Conservation (phyloP, 805 yeast species). For the Kazachstania viticola region DNA sequence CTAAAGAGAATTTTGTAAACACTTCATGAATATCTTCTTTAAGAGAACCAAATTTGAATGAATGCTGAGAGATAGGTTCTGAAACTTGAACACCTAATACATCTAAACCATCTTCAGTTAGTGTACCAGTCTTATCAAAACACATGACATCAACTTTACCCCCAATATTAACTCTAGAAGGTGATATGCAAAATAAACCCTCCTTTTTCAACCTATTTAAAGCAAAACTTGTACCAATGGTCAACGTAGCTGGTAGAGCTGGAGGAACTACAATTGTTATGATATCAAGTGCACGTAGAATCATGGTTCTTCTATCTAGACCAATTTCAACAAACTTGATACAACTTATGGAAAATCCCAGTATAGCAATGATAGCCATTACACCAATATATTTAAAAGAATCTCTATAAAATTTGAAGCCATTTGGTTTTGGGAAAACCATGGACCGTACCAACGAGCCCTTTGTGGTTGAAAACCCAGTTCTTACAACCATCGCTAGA, state of each 20-base stretch:
- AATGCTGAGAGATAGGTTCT: constrained; percentile 10
- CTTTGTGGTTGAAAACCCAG: constrained; percentile 92
- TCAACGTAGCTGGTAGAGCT: constrained; percentile 92
- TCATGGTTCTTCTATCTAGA: constrained; percentile 53
- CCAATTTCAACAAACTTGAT: constrained; percentile 72
- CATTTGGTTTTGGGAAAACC: constrained; percentile 92
- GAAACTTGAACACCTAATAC: constrained; percentile 52
- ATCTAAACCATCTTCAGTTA: constrained; percentile 94
- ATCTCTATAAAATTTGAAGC: constrained; percentile 87
- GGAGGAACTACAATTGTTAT: constrained; percentile 98
- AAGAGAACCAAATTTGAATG: constrained; percentile 19
- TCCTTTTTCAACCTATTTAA: constrained; percentile 57
- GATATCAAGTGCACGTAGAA: constrained; percentile 83
- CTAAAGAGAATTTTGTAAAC: constrained; percentile 20
- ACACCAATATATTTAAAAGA: constrained; percentile 94
- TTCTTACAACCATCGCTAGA: constrained; percentile 73
- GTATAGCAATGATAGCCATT: constrained; percentile 72
- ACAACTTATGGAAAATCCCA: constrained; percentile 80
- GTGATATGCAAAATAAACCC: constrained; percentile 80
- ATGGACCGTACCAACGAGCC: constrained; percentile 90
- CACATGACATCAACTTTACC: constrained; percentile 86
- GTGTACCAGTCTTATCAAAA: constrained; percentile 94
- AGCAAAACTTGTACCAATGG: constrained; percentile 94
- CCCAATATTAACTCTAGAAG: constrained; percentile 90
- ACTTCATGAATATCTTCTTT: constrained; percentile 13